These are phyloP conservation scores for Flaveria linearis DNA, from an alignment of 129 eudicot genomes.

Conservation along the genomic window DNA sequence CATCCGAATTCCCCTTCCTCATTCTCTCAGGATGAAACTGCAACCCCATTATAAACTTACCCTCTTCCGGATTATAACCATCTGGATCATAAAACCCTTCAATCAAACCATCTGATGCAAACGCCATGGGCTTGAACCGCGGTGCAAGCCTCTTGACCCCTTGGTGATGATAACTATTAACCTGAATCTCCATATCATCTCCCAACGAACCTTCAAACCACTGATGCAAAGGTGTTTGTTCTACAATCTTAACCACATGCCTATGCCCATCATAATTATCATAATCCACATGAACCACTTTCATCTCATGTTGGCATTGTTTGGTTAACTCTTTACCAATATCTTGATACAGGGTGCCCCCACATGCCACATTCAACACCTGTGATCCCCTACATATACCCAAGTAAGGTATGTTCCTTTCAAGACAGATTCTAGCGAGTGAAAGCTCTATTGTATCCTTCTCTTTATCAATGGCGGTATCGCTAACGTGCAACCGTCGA, in stretches of 20 bases:
- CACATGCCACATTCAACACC: conserved; percentile 86
- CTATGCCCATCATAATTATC: conserved; percentile 88
- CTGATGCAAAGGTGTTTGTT: conserved; percentile 64
- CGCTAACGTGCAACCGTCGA: conserved; percentile 60
- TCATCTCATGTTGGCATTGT: conserved; percentile 30
- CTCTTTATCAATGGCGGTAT: conserved; percentile 83
- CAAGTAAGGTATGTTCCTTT: conserved; percentile 79
- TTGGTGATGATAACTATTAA: conserved; percentile 92
- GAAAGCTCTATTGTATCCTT: conserved; percentile 80
- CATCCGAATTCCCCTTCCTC: conserved; percentile 62
- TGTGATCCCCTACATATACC: conserved; percentile 98
- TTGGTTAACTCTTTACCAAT: conserved; percentile 60
- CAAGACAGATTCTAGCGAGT: conserved; percentile 79
- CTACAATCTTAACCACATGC: conserved; percentile 64
- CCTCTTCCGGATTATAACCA: conserved; percentile 78
- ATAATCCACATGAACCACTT: conserved; percentile 72
- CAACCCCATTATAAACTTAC: conserved; percentile 88
- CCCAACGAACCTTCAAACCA: conserved; percentile 75
- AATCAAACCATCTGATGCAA: conserved; percentile 75
- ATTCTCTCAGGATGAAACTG: conserved; percentile 93
- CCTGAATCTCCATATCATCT: conserved; percentile 58
- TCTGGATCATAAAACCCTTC: conserved; percentile 90
- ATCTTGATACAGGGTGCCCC: conserved; percentile 88
- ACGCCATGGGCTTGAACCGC: conserved; percentile 81
- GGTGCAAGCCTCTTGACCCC: conserved; percentile 81